phyloP scores from a whole-genome alignment of 805 yeast species.

The Candida coleopterorum region DNA sequence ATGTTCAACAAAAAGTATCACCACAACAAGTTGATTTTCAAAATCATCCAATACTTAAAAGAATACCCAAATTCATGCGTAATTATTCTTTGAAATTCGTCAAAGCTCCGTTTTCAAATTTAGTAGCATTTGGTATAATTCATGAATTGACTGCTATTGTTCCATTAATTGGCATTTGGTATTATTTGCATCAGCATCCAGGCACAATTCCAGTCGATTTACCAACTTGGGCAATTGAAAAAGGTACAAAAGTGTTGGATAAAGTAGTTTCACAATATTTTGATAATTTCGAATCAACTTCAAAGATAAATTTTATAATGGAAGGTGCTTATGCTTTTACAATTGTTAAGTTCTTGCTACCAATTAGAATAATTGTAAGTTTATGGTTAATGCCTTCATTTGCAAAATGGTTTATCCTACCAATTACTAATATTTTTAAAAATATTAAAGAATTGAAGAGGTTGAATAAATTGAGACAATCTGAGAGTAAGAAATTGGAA shows the following conservation, averaged over 20 bases:
- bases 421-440: slow-evolving; percentile 30
- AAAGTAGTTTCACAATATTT: slow-evolving; percentile 37
- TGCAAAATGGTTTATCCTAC: slow-evolving; percentile 48
- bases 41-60: slow-evolving; percentile 18
- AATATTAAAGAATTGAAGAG: slow-evolving; percentile 7
- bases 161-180: slow-evolving; percentile 70
- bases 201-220: slow-evolving; percentile 50
- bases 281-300: slow-evolving; percentile 35
- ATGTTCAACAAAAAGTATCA: background rate
- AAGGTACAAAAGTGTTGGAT: slow-evolving; percentile 56
- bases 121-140: slow-evolving; percentile 59
- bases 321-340: slow-evolving; percentile 78
- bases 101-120: slow-evolving; percentile 55
- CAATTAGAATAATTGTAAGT: slow-evolving; percentile 48
- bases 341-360: slow-evolving; percentile 56
- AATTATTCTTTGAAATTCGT: slow-evolving; percentile 48
- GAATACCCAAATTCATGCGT: slow-evolving; percentile 47
- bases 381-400: slow-evolving; percentile 54
- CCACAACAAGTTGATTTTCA: slow-evolving; percentile 6
- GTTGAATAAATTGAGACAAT: background rate
- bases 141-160: slow-evolving; percentile 75
- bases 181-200: slow-evolving; percentile 49
- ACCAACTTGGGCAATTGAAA: slow-evolving; percentile 57
- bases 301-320: slow-evolving; percentile 50
- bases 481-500: background rate